Conservation (phyloP, 495 filamentous ascomycete genomes). For the Podospora australis region DNA sequence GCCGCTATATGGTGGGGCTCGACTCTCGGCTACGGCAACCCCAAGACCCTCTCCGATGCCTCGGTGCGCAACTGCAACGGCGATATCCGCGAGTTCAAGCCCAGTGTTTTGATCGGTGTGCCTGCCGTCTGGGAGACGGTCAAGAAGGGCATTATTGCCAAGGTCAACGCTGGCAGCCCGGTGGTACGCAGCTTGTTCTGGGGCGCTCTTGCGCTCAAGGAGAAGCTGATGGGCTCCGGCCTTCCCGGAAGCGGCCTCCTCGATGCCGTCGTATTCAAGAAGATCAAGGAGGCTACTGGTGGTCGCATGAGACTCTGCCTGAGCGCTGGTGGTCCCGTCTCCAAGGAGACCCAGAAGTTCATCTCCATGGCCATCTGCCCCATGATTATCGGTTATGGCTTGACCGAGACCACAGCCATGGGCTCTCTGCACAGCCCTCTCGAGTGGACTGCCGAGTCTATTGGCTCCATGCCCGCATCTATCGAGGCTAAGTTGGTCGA, state of each 20-base stretch:
- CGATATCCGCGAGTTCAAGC: constrained; percentile 90
- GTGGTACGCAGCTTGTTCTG: constrained; percentile 84
- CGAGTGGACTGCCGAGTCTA: constrained; percentile 77
- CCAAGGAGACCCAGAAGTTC: constrained; percentile 82
- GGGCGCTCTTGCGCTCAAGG: constrained; percentile 80
- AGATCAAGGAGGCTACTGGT: constrained; percentile 86
- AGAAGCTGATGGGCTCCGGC: constrained; percentile 65
- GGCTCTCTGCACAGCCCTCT: constrained; percentile 83
- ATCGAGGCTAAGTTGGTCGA: constrained; percentile 94
- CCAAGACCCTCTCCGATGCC: constrained; percentile 81
- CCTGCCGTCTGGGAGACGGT: constrained; percentile 97
- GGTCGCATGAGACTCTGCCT: constrained; percentile 73
- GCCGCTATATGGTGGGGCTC: constrained; percentile 88
- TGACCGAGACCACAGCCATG: constrained; percentile 95
- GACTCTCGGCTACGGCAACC: constrained; percentile 95
- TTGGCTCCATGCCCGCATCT: constrained; percentile 75
- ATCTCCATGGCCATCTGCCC: constrained; percentile 82
- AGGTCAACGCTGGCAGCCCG: constrained; percentile 69
- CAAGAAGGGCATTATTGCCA: constrained; percentile 91
- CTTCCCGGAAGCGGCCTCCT: constrained; percentile 68
- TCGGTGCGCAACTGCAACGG: constrained; percentile 92
- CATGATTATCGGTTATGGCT: constrained; percentile 90
- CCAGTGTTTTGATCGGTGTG: constrained; percentile 87
- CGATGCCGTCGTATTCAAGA: constrained; percentile 79
- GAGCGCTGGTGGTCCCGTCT: constrained; percentile 81